phyloP scores from a whole-genome alignment of 2,329 filamentous ascomycete species.

The Myriosclerotinia duriaeana region DNA sequence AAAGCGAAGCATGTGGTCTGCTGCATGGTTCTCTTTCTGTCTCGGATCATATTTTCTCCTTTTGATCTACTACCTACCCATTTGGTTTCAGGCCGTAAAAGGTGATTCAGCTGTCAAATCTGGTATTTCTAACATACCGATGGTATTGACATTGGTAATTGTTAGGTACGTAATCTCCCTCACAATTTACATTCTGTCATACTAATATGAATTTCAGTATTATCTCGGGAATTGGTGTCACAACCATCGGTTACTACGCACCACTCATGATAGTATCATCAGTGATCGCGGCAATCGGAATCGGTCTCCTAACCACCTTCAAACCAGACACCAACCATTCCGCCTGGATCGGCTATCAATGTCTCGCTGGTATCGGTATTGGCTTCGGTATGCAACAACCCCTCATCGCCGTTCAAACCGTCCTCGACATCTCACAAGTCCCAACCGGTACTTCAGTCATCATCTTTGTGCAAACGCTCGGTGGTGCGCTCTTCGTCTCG shows the following conservation, averaged over 20 bases:
- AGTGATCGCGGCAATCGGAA: constrained; percentile 42
- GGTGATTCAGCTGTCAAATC: constrained; percentile 47
- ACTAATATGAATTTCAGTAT: background rate
- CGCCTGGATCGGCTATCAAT: constrained; percentile 59
- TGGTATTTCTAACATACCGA: constrained; percentile 45
- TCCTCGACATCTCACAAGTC: constrained; percentile 54
- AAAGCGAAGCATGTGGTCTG: constrained; percentile 42
- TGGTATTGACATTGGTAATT: constrained; percentile 40
- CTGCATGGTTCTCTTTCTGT: constrained; percentile 41
- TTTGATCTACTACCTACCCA: constrained; percentile 48
- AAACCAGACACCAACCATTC: constrained; percentile 48
- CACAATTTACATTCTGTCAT: constrained; percentile 23
- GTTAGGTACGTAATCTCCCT: constrained; percentile 26
- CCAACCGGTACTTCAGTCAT: constrained; percentile 55
- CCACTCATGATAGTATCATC: constrained; percentile 57
- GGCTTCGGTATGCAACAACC: constrained; percentile 60
- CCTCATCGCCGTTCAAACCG: constrained; percentile 56
- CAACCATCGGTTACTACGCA: constrained; percentile 42
- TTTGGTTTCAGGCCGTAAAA: constrained; percentile 51
- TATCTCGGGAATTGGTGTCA: constrained; percentile 8
- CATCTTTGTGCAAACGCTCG: constrained; percentile 58
- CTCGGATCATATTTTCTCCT: constrained; percentile 43
- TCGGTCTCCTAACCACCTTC: constrained; percentile 57
- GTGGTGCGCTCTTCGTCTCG: constrained; percentile 58
- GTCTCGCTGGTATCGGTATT: constrained; percentile 54